These are phyloP conservation scores for Astrothelium macrocarpum DNA, from an alignment of 495 filamentous ascomycete genomes.

Conservation along the genomic window DNA sequence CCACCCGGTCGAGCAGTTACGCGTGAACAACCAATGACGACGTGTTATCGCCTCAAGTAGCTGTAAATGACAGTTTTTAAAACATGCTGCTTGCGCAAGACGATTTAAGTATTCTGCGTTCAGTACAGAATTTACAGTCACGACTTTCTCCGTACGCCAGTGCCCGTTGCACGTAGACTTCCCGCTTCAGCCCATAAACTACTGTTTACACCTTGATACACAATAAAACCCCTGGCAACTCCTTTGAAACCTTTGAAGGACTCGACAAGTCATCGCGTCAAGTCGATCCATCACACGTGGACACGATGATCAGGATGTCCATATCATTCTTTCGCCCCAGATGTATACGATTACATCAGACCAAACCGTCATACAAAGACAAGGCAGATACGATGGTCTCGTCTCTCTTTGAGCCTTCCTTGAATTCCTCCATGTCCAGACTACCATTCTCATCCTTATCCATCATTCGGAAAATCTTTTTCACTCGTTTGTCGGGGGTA, in stretches of 20 bases:
- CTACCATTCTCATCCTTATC: conserved; percentile 98
- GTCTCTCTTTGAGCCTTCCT: conserved; percentile 95
- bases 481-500: conserved; percentile 94
- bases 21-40: neutral
- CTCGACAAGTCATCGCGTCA: neutral
- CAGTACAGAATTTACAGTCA: neutral
- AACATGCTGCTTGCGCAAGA: neutral
- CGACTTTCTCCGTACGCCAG: neutral
- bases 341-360: conserved; percentile 37
- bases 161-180: neutral
- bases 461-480: conserved; percentile 99
- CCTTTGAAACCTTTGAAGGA: neutral
- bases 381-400: conserved; percentile 98
- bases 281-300: neutral
- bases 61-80: neutral
- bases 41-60: too few species aligned
- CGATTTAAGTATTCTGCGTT: neutral
- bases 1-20: neutral
- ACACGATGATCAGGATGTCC: neutral
- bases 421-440: conserved; percentile 92
- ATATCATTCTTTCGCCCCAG: neutral
- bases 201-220: neutral
- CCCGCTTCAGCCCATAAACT: neutral
- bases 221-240: neutral
- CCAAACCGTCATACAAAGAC: conserved; percentile 90